A percentile compares a stretch with the other conserved stretches of the same genome.
Evolutionary conservation across 2,329 filamentous ascomycete species (phyloP).

Genomic region (Penicillium italicum): DNA sequence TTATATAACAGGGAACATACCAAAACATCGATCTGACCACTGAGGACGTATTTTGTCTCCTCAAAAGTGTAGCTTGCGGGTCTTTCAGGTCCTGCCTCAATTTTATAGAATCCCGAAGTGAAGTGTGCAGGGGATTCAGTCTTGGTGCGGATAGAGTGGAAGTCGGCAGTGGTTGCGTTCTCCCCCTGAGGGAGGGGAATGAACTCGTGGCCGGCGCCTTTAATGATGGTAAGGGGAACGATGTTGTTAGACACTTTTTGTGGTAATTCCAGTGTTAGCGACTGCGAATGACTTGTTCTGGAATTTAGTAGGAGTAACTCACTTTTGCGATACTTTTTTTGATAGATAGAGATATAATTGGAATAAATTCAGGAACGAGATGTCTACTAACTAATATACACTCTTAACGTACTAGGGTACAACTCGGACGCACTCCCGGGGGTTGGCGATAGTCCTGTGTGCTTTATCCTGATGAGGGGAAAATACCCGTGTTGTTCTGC

Average conservation of each 20-base stretch:
- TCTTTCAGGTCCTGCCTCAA: slow-evolving; percentile 22
- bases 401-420: background rate
- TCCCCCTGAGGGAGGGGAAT: slow-evolving; percentile 23
- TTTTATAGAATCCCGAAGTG: slow-evolving; percentile 27
- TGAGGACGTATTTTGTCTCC: slow-evolving; percentile 27
- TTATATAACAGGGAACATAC: slow-evolving; percentile 7
- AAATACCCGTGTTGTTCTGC: background rate
- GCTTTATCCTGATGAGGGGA: slow-evolving; percentile 9
- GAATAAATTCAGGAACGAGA: background rate
- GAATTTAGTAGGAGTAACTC: background rate
- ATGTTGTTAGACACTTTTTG: slow-evolving; percentile 18
- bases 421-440: background rate
- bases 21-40: slow-evolving; percentile 24
- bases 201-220: slow-evolving; percentile 26
- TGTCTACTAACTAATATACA: background rate
- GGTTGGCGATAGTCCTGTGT: background rate
- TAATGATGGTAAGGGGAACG: slow-evolving; percentile 23
- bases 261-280: background rate
- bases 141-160: slow-evolving; percentile 24
- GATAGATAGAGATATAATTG: background rate
- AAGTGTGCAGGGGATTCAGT: slow-evolving; percentile 22
- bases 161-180: slow-evolving; percentile 26
- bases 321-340: background rate
- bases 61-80: slow-evolving; percentile 24
- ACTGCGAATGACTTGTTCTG: background rate